These are phyloP conservation scores for Fusarium sp. DNA, from an alignment of 2,329 filamentous ascomycete genomes.

Conservation along the genomic window DNA sequence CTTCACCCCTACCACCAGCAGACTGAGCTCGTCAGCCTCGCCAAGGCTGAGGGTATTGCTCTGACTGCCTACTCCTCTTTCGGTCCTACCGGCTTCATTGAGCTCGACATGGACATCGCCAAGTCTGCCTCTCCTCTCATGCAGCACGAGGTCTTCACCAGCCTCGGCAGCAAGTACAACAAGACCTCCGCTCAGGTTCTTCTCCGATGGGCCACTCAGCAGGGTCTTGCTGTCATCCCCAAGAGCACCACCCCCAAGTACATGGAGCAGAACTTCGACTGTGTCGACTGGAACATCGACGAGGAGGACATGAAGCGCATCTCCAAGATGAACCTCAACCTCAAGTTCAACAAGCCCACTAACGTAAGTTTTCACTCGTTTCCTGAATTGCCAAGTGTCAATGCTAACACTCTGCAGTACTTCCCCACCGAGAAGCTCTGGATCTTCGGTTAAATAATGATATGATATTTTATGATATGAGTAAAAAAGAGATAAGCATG, in stretches of 20 bases:
- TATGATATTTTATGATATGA: slow-evolving; percentile 35
- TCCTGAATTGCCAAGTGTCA: too few species aligned
- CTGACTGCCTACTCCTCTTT: slow-evolving; percentile 89
- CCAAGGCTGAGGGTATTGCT: slow-evolving; percentile 75
- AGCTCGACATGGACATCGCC: slow-evolving; percentile 74
- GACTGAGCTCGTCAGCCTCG: slow-evolving; percentile 75
- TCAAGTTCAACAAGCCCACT: slow-evolving; percentile 82
- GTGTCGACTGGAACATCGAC: slow-evolving; percentile 73
- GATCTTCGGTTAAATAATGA: slow-evolving; percentile 64
- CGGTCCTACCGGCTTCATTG: slow-evolving; percentile 81
- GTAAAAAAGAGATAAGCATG: slow-evolving; percentile 35
- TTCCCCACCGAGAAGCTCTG: slow-evolving; percentile 67
- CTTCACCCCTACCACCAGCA: slow-evolving; percentile 91
- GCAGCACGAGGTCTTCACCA: slow-evolving; percentile 73
- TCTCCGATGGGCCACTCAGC: slow-evolving; percentile 88
- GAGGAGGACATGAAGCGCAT: slow-evolving; percentile 76
- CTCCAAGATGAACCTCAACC: slow-evolving; percentile 69
- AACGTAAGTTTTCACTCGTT: slow-evolving; percentile 64
- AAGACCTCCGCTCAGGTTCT: slow-evolving; percentile 85
- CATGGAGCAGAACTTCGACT: slow-evolving; percentile 75
- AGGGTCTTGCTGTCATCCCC: slow-evolving; percentile 83
- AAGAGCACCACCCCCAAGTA: slow-evolving; percentile 71
- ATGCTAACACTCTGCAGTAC: slow-evolving; percentile 57
- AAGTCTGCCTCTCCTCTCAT: slow-evolving; percentile 76
- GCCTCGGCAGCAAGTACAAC: slow-evolving; percentile 74